A percentile compares a stretch with the other conserved stretches of the same genome.
Conservation (phyloP, 257 asterid genomes). For the Nyctanthes arbortristis region DNA sequence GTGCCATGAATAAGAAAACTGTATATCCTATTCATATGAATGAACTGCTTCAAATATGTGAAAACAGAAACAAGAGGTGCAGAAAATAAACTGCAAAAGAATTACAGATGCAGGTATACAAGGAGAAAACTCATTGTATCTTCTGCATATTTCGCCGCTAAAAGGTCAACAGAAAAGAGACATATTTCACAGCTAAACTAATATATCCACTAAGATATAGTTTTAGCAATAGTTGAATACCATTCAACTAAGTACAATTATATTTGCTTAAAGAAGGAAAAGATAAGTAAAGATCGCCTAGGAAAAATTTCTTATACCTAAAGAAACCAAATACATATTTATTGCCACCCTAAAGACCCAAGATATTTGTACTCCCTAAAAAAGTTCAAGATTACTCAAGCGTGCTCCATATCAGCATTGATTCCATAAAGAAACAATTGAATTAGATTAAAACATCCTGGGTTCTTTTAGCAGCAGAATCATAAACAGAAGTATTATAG, state of each 20-base stretch:
- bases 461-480: not conserved
- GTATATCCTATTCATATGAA: not conserved
- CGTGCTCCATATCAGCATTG: too few relatives aligned
- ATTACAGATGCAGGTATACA: not conserved
- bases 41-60: conserved; percentile 5
- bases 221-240: not conserved
- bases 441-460: not conserved
- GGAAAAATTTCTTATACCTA: not conserved
- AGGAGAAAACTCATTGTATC: not conserved
- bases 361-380: too few relatives aligned
- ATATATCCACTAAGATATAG: not conserved
- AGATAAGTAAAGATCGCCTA: not conserved
- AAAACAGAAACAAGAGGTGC: not conserved
- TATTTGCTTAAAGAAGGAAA: not conserved
- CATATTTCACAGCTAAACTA: not conserved
- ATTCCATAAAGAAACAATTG: not conserved
- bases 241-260: not conserved
- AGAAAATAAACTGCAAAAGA: not conserved
- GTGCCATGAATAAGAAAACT: conserved; percentile 11
- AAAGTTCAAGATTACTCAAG: too few relatives aligned
- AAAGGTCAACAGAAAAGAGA: too few relatives aligned
- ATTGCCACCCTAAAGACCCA: not conserved
- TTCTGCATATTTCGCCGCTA: too few relatives aligned
- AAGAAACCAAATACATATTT: not conserved
- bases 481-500: too few relatives aligned